Conservation (phyloP, 179 eudicot genomes). For the Silene noctiflora region DNA sequence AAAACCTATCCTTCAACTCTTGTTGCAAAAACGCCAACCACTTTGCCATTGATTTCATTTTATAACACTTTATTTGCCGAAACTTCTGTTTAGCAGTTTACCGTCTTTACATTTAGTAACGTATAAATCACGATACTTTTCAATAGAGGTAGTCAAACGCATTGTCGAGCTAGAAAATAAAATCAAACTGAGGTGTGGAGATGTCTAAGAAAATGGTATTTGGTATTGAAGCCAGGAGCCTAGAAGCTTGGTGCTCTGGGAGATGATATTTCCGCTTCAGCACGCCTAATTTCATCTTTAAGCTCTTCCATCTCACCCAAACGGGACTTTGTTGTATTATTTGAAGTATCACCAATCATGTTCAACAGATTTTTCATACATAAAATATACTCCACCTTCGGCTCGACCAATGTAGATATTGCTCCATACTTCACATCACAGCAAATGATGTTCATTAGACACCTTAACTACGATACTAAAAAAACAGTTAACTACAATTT, state of each 20-base stretch:
- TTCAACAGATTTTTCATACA: not conserved
- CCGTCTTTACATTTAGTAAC: too few species aligned
- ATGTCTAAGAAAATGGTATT: too few species aligned
- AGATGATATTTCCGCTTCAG: constrained; percentile 44
- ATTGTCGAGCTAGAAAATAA: too few species aligned
- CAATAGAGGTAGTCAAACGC: too few species aligned
- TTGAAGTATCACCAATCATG: not conserved
- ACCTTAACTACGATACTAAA: not conserved
- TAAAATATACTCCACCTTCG: not conserved
- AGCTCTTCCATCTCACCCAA: not conserved
- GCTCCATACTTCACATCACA: not conserved
- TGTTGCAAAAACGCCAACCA: too few species aligned
- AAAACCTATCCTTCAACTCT: too few species aligned
- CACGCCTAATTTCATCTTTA: constrained; percentile 24
- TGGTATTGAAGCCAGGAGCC: not conserved
- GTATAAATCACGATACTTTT: too few species aligned
- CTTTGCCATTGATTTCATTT: too few species aligned
- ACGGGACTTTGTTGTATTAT: not conserved
- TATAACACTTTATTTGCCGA: too few species aligned
- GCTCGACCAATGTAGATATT: not conserved
- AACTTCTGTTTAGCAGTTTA: too few species aligned
- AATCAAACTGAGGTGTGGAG: too few species aligned
- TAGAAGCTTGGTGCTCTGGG: not conserved
- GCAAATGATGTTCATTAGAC: not conserved
- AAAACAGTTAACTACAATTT: not conserved